These are phyloP conservation scores for Phoenix dactylifera DNA, from an alignment of 176 grass and related monocot species.

Conservation along the genomic window DNA sequence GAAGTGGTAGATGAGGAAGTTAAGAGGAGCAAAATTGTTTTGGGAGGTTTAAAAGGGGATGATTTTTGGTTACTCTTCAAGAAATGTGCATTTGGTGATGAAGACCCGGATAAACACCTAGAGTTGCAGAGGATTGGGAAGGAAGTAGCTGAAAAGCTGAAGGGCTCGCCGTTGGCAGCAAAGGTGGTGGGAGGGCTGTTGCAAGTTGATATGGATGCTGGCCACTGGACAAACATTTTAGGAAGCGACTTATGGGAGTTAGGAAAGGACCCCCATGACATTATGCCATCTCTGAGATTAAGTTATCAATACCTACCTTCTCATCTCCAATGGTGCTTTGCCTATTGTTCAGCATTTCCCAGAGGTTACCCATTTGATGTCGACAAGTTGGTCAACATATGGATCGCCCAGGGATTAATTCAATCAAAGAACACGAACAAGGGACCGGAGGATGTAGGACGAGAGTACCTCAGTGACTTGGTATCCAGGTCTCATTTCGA, in stretches of 20 bases:
- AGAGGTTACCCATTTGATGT: slow-evolving; percentile 38
- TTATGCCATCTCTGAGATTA: slow-evolving; percentile 35
- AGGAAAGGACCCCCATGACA: neutral
- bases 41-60: slow-evolving; percentile 21
- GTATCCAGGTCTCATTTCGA: slow-evolving; percentile 33
- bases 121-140: slow-evolving; percentile 25
- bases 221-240: slow-evolving; percentile 26
- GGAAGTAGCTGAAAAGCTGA: slow-evolving; percentile 26
- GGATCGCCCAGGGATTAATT: slow-evolving; percentile 41
- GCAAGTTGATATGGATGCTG: neutral
- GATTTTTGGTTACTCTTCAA: slow-evolving; percentile 31
- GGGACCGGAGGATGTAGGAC: slow-evolving; percentile 14
- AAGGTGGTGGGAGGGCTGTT: slow-evolving; percentile 40
- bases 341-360: slow-evolving; percentile 38
- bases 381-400: slow-evolving; percentile 24
- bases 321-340: slow-evolving; percentile 29
- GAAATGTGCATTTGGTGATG: slow-evolving; percentile 31
- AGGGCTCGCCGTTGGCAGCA: slow-evolving; percentile 42
- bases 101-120: neutral
- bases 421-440: neutral
- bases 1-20: slow-evolving; percentile 3
- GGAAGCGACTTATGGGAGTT: slow-evolving; percentile 28
- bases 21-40: slow-evolving; percentile 15
- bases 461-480: slow-evolving; percentile 21
- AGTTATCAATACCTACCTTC: slow-evolving; percentile 30